Base-by-base conservation (phyloP, 495 filamentous ascomycete genomes). In the Hypoxylon cercidicola region DNA sequence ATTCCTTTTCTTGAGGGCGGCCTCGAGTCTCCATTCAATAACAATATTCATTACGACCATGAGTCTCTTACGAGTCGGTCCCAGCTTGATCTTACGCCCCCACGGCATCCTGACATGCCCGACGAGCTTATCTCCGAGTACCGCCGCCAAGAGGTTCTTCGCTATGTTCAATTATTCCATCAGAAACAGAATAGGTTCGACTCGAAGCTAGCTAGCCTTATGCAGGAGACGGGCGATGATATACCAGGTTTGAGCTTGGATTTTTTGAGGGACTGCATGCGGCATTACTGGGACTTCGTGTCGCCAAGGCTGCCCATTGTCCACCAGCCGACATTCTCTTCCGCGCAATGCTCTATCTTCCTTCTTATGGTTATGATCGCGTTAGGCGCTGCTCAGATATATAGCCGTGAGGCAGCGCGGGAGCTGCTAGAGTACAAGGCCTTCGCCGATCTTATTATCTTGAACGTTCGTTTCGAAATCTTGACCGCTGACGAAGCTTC, bases 251-350 rank as follows among this genome's bases (percentile, higher is more conserved):
- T 97, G 59, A 93, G 88, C 69, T 72, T 95, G 41, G 88, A 89
- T 30, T 96, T 95, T 87, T 91, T 98, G 87, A 89, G 95, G 70
- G 90, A 91, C 25, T 99, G 96, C 76, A 87, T 97, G 69, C 87
- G 88, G 16, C 92, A 93, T 39, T 99, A 92, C 75, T 99, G 94
- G 94, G 87, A 89, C 39, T 88, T 96, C 70, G 93, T 97, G 44
- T 95, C 96, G 70, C 87, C 92, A 16, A 93, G 97, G 61, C 79
- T 99, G 41, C 95, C 95, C 28, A 96, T 99, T 49, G 82, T 99
- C 39, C 95, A 99, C 68, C 88, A 92, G 57, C 91, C 95, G 9
- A 98, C 94, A 0, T 99, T 98, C 75, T 88, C 87, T 9, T 87
- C 90, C 9, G 89, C 96, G 70, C 87, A 89, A 25, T 91, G 91